Percentiles rank a stretch among this genome's conserved stretches.
Evolutionary conservation across 2,329 filamentous ascomycete species (phyloP).

Genomic region (Aspergillus chevalieri): DNA sequence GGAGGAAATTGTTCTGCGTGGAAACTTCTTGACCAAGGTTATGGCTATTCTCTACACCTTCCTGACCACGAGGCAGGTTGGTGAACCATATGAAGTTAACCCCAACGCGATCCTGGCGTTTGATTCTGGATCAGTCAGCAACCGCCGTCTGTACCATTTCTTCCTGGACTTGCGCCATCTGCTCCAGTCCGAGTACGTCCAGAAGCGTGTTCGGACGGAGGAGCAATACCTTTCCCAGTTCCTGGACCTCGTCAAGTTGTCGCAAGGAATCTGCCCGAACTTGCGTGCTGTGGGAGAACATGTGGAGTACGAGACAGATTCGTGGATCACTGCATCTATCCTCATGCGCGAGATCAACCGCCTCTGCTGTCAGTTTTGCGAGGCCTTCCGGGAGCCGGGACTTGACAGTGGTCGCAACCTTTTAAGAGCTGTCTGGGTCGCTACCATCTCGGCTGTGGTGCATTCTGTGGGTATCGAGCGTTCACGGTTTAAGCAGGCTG

Average conservation of each 20-base stretch:
- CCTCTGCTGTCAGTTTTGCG: conserved; percentile 79
- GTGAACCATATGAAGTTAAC: conserved; percentile 83
- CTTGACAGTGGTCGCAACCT: conserved; percentile 62
- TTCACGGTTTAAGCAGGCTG: conserved; percentile 73
- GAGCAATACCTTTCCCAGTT: conserved; percentile 89
- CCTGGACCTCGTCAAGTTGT: conserved; percentile 87
- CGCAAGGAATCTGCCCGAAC: conserved; percentile 96
- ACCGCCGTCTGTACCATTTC: conserved; percentile 94
- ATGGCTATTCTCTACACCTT: conserved; percentile 98
- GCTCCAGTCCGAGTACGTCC: conserved; percentile 80
- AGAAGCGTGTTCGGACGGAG: conserved; percentile 74
- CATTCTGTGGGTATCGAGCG: conserved; percentile 88
- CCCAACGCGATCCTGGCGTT: conserved; percentile 83
- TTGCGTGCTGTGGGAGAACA: conserved; percentile 87
- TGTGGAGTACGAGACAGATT: conserved; percentile 95
- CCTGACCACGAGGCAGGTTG: conserved; percentile 89
- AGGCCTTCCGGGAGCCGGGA: conserved; percentile 69
- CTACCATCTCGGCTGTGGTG: conserved; percentile 77
- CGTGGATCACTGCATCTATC: conserved; percentile 93
- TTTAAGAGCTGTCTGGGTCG: conserved; percentile 59
- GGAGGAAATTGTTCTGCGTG: conserved; percentile 86
- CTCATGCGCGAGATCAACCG: conserved; percentile 94
- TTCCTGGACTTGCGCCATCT: conserved; percentile 91
- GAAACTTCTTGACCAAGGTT: conserved; percentile 91
- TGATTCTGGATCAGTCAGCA: conserved; percentile 89